Base-by-base conservation (phyloP, 441 rosid genomes). In the Sinapis alba region DNA sequence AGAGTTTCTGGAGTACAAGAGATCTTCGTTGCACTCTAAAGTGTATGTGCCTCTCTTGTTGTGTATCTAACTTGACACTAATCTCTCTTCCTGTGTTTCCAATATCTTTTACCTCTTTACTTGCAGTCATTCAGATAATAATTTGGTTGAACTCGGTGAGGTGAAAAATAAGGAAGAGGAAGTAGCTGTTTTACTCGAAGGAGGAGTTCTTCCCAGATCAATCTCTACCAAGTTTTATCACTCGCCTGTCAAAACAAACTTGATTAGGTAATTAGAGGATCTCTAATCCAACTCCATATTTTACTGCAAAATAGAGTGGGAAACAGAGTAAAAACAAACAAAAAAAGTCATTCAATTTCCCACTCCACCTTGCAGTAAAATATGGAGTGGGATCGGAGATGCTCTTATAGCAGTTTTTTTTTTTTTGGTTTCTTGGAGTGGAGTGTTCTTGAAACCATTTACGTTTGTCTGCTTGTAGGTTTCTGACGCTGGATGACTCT, bases 61-160 rank as follows among this genome's bases (percentile, higher is more conserved):
- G 0, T 65, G 56, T 50, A 34, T 59, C 50, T 10, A 28, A 43
- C 61, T 36, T 64, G 11, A 38, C 10, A 41, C 3, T 30, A 7
- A 8, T 26, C 19, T 69, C n/a, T n/a, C n/a, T n/a, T n/a, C n/a
- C n/a, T n/a, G n/a, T n/a, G n/a, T n/a, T n/a, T n/a, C n/a, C n/a
- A n/a, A n/a, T n/a, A n/a, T n/a, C n/a, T n/a, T n/a, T 13, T 19
- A 8, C 57, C 68, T 16, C 41, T 66, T 66, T 72, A 69, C 24
- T 23, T 81, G 85, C 92, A 96, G 99, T 72, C 97, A 93, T 84
- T 89, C 99, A 62, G 99, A 92, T 81, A 89, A 80, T 65, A 93
- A 96, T 81, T 82, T 96, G 84, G 91, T 72, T 84, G 94, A 92
- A 73, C 77, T 90, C 77, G 90, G 78, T 63, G 88, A 84, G 76